phyloP scores from a whole-genome alignment of 306 rosid genomes.

The Mimosa bimucronata region DNA sequence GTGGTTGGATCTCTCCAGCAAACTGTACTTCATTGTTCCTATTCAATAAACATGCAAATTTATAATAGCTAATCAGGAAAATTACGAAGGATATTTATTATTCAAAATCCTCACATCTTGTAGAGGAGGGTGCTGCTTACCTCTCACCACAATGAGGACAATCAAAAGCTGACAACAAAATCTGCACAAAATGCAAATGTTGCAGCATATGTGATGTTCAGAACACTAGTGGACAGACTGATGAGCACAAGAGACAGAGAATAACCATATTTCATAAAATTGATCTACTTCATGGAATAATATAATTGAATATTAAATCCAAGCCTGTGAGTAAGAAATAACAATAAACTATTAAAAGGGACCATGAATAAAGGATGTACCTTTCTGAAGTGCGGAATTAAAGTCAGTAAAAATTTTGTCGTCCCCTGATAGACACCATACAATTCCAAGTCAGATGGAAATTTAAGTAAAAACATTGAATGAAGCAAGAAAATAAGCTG shows the following conservation, averaged over 20 bases:
- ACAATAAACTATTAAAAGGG: background rate
- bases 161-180: slow-evolving; percentile 88
- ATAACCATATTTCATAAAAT: slow-evolving; percentile 9
- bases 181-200: slow-evolving; percentile 47
- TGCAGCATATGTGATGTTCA: slow-evolving; percentile 6
- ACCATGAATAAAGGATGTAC: slow-evolving; percentile 38
- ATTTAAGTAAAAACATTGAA: background rate
- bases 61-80: background rate
- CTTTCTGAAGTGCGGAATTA: slow-evolving; percentile 89
- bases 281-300: background rate
- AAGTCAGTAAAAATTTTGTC: slow-evolving; percentile 73
- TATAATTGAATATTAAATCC: background rate
- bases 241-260: slow-evolving; percentile 4
- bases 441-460: slow-evolving; percentile 23
- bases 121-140: slow-evolving; percentile 42
- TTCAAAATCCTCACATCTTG: slow-evolving; percentile 9
- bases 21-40: slow-evolving; percentile 98
- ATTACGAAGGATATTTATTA: slow-evolving; percentile 8
- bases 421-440: slow-evolving; percentile 59
- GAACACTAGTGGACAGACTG: slow-evolving; percentile 3
- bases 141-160: slow-evolving; percentile 94
- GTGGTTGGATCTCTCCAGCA: slow-evolving; percentile 93
- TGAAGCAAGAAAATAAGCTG: slow-evolving; percentile 5
- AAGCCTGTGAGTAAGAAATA: slow-evolving; percentile 8
- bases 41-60: slow-evolving; percentile 14